Percentiles rank a stretch among this genome's conserved stretches.
phyloP scores from a whole-genome alignment of 495 filamentous ascomycete species.

The Annulohypoxylon bovei region DNA sequence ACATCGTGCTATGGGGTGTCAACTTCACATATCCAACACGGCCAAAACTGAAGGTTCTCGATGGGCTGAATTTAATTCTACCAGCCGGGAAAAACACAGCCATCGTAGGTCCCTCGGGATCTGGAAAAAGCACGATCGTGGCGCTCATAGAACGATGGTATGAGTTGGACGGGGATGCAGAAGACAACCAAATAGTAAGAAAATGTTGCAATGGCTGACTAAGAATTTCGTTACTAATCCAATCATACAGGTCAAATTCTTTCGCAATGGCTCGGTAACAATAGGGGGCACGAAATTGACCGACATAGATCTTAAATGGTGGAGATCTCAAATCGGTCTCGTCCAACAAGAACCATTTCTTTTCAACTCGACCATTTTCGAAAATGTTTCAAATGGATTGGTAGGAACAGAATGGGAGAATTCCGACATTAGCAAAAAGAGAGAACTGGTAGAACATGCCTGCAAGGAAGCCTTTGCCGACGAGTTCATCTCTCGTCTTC shows the following conservation, averaged over 20 bases:
- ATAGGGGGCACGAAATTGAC: slow-evolving; percentile 64
- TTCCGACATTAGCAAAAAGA: slow-evolving; percentile 60
- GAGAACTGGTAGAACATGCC: slow-evolving; percentile 64
- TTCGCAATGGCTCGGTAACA: slow-evolving; percentile 61
- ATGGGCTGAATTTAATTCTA: slow-evolving; percentile 63
- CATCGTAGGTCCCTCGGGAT: slow-evolving; percentile 82
- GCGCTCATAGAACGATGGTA: slow-evolving; percentile 73
- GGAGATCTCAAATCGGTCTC: slow-evolving; percentile 70
- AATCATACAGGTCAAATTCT: slow-evolving; percentile 48
- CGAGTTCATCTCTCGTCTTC: slow-evolving; percentile 68
- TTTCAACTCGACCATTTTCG: slow-evolving; percentile 73
- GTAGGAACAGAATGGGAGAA: slow-evolving; percentile 70
- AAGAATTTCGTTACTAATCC: slow-evolving; percentile 5
- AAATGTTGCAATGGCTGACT: slow-evolving; percentile 12
- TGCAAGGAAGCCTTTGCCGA: slow-evolving; percentile 70
- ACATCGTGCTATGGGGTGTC: slow-evolving; percentile 68
- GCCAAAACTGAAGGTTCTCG: slow-evolving; percentile 65
- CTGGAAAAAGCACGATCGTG: slow-evolving; percentile 75
- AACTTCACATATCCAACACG: slow-evolving; percentile 73
- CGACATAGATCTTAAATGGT: slow-evolving; percentile 68
- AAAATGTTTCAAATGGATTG: slow-evolving; percentile 72
- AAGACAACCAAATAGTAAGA: slow-evolving; percentile 60
- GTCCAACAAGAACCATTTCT: slow-evolving; percentile 77
- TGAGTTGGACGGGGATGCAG: slow-evolving; percentile 57
- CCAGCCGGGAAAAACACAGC: slow-evolving; percentile 85